phyloP scores from a whole-genome alignment of 2,329 filamentous ascomycete genomes.

The Alternaria sp. region DNA sequence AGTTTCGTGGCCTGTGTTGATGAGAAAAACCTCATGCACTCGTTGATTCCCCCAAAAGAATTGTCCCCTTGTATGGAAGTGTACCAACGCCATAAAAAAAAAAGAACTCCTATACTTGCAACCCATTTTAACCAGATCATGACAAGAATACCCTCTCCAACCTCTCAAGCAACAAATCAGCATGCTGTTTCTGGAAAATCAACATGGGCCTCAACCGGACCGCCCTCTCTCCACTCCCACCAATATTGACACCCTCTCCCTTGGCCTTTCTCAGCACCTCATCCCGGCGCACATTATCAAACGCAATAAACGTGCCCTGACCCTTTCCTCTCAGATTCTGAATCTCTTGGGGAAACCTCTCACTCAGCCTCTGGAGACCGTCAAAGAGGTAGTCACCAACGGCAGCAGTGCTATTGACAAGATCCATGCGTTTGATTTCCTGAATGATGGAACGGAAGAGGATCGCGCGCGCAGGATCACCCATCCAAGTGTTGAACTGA shows the following conservation, averaged over 20 bases:
- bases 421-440: conserved; percentile 77
- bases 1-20: too few species aligned
- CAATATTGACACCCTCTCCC: conserved; percentile 84
- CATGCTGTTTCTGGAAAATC: conserved; percentile 90
- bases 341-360: conserved; percentile 79
- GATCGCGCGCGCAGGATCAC: conserved; percentile 84
- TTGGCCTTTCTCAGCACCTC: conserved; percentile 82
- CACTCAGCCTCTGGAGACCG: conserved; percentile 72
- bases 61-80: too few species aligned
- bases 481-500: conserved; percentile 99
- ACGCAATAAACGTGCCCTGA: conserved; percentile 91
- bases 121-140: not conserved
- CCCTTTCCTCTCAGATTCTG: conserved; percentile 86
- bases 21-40: too few species aligned
- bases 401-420: conserved; percentile 81
- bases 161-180: conserved; percentile 80
- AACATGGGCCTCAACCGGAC: conserved; percentile 89
- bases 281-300: conserved; percentile 83
- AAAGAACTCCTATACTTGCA: too few species aligned
- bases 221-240: conserved; percentile 78
- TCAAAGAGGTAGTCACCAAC: conserved; percentile 82
- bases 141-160: conserved; percentile 76
- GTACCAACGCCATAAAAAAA: too few species aligned
- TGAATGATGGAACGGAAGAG: conserved; percentile 87
- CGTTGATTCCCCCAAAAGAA: too few species aligned